Conservation (phyloP, 345 rosid genomes). For the Acer negundo region DNA sequence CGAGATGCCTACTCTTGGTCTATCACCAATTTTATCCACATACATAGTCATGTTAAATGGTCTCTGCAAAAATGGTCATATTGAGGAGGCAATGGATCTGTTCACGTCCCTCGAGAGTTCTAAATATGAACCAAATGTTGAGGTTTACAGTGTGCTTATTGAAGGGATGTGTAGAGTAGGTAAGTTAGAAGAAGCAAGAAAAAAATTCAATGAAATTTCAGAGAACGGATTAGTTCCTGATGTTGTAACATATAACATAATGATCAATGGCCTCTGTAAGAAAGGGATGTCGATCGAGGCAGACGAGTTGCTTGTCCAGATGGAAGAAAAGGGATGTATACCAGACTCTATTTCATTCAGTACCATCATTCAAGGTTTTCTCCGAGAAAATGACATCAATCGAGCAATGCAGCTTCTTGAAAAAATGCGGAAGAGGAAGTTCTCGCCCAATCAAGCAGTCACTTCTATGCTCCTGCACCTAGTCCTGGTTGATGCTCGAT, state of each 20-base stretch:
- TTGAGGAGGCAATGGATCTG: conserved; percentile 29
- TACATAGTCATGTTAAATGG: conserved; percentile 26
- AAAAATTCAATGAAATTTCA: neutral
- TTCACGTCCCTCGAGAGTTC: conserved; percentile 14
- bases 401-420: conserved; percentile 17
- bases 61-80: conserved; percentile 21
- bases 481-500: conserved; percentile 10
- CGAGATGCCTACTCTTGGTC: conserved; percentile 20
- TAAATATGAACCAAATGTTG: conserved; percentile 22
- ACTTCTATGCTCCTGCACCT: conserved; percentile 7
- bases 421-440: conserved; percentile 18
- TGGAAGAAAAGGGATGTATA: conserved; percentile 24
- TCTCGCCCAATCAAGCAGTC: conserved; percentile 16
- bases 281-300: conserved; percentile 13
- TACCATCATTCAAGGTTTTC: conserved; percentile 19
- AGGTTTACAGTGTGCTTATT: conserved; percentile 32
- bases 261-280: conserved; percentile 28
- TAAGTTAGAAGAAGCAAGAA: conserved; percentile 18
- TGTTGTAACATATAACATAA: conserved; percentile 21
- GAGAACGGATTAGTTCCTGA: conserved; percentile 14
- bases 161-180: conserved; percentile 40
- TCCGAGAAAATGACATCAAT: neutral
- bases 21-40: conserved; percentile 3
- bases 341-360: conserved; percentile 23
- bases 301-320: conserved; percentile 17